These are phyloP conservation scores for Sporormia fimetaria DNA, from an alignment of 495 filamentous ascomycete genomes.

Conservation along the genomic window DNA sequence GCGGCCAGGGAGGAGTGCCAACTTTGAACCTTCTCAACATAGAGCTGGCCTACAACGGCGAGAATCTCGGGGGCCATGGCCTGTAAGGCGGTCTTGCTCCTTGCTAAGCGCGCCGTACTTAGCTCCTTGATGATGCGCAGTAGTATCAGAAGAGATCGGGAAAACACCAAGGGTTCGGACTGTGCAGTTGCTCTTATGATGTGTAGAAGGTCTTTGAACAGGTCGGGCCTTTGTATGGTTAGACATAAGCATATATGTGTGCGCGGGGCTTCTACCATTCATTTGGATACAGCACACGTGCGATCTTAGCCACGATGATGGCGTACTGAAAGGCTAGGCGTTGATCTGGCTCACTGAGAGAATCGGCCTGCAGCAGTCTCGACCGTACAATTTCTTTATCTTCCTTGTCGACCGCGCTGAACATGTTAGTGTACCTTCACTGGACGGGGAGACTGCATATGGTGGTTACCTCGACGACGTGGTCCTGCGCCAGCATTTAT, in stretches of 20 bases:
- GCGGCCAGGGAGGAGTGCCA: conserved; percentile 55
- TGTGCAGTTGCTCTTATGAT: conserved; percentile 45
- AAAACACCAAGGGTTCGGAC: conserved; percentile 44
- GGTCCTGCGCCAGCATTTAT: conserved; percentile 80
- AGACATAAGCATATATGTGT: conserved; percentile 42
- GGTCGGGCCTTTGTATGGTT: conserved; percentile 9
- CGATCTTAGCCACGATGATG: conserved; percentile 74
- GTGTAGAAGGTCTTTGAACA: conserved; percentile 24
- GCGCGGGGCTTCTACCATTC: conserved; percentile 57
- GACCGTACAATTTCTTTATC: conserved; percentile 66
- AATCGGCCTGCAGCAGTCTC: conserved; percentile 57
- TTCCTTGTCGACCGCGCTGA: conserved; percentile 56
- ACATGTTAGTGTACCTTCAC: neutral
- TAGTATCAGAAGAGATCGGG: conserved; percentile 62
- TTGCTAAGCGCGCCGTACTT: conserved; percentile 60
- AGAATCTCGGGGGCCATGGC: conserved; percentile 69
- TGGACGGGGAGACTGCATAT: conserved; percentile 29
- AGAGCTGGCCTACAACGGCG: conserved; percentile 62
- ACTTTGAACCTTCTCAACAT: conserved; percentile 55
- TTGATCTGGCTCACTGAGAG: conserved; percentile 57
- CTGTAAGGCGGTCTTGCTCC: conserved; percentile 60
- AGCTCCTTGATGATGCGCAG: conserved; percentile 84
- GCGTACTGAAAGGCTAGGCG: conserved; percentile 76
- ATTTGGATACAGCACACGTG: conserved; percentile 74
- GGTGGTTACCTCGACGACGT: too few relatives aligned